Evolutionary conservation across 2,329 filamentous ascomycete genomes (phyloP).

Genomic region (Zymoseptoria tritici): DNA sequence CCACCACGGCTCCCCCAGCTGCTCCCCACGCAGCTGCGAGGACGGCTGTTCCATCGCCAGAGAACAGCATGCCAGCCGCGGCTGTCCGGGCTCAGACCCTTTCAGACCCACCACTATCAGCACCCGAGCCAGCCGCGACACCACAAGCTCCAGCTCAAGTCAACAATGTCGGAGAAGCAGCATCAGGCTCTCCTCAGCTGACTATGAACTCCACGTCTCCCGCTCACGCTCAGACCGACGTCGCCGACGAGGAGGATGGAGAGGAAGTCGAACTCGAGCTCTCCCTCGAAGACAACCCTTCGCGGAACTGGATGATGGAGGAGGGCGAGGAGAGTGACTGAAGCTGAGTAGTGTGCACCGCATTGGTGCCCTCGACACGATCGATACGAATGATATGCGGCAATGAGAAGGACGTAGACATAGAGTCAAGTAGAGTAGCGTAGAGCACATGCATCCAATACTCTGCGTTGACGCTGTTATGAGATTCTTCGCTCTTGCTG

Average conservation of each 20-base stretch:
- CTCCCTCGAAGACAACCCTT: background rate
- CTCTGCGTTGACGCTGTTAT: background rate
- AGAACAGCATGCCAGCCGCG: background rate
- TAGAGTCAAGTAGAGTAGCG: background rate
- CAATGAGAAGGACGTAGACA: background rate
- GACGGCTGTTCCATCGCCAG: background rate
- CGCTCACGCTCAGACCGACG: background rate
- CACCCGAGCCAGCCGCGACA: background rate
- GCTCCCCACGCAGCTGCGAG: too few relatives aligned
- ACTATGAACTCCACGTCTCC: background rate
- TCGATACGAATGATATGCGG: background rate
- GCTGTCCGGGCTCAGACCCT: background rate
- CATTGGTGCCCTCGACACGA: too few relatives aligned
- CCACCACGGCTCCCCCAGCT: background rate
- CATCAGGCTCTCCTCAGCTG: background rate
- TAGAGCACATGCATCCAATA: background rate
- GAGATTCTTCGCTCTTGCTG: background rate
- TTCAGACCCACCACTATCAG: background rate
- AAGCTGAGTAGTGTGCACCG: background rate
- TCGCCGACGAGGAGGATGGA: background rate
- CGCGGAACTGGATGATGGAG: background rate
- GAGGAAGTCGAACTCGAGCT: conserved; percentile 5
- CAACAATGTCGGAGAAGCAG: background rate
- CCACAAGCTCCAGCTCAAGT: background rate
- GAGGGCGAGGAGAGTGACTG: background rate